Percentiles rank a stretch among this genome's conserved stretches.
phyloP scores from a whole-genome alignment of 2,329 filamentous ascomycete genomes.

The Pseudomassariella vexata region DNA sequence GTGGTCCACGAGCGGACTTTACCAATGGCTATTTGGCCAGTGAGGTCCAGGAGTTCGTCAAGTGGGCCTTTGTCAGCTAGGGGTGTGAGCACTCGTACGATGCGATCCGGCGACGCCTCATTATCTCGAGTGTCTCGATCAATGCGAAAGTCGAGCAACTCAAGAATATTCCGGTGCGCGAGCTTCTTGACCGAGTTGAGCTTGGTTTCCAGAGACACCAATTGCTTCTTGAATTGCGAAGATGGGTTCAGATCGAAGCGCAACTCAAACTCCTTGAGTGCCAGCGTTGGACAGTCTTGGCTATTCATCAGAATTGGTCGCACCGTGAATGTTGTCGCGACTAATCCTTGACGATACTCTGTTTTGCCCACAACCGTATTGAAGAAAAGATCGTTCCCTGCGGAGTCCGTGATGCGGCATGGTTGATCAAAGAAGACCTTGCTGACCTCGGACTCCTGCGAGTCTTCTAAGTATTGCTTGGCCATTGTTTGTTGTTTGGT shows the following conservation, averaged over 20 bases:
- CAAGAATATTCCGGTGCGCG: slow-evolving; percentile 70
- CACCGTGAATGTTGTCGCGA: slow-evolving; percentile 67
- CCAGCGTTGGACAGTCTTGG: slow-evolving; percentile 55
- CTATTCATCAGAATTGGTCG: slow-evolving; percentile 57
- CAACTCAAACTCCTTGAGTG: slow-evolving; percentile 66
- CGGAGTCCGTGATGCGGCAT: slow-evolving; percentile 56
- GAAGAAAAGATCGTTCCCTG: slow-evolving; percentile 62
- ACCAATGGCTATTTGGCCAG: slow-evolving; percentile 65
- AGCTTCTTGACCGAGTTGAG: slow-evolving; percentile 71
- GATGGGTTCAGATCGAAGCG: slow-evolving; percentile 51
- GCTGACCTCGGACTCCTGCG: slow-evolving; percentile 23
- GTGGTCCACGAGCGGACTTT: slow-evolving; percentile 87
- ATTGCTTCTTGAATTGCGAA: slow-evolving; percentile 64
- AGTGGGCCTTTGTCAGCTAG: slow-evolving; percentile 78
- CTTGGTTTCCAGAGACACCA: slow-evolving; percentile 70
- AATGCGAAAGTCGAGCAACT: slow-evolving; percentile 79
- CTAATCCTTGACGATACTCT: slow-evolving; percentile 57
- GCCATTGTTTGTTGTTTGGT: slow-evolving; percentile 42
- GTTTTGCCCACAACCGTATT: slow-evolving; percentile 65
- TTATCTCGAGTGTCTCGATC: slow-evolving; percentile 40
- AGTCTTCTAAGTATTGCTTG: slow-evolving; percentile 27
- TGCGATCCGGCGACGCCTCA: slow-evolving; percentile 50
- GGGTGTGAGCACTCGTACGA: slow-evolving; percentile 68
- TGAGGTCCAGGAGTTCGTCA: slow-evolving; percentile 73
- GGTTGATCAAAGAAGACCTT: slow-evolving; percentile 61